Percentiles rank a stretch among this genome's conserved stretches.
These are phyloP conservation scores for Vigna trinervia DNA, from an alignment of 306 rosid species.

Conservation along the genomic window DNA sequence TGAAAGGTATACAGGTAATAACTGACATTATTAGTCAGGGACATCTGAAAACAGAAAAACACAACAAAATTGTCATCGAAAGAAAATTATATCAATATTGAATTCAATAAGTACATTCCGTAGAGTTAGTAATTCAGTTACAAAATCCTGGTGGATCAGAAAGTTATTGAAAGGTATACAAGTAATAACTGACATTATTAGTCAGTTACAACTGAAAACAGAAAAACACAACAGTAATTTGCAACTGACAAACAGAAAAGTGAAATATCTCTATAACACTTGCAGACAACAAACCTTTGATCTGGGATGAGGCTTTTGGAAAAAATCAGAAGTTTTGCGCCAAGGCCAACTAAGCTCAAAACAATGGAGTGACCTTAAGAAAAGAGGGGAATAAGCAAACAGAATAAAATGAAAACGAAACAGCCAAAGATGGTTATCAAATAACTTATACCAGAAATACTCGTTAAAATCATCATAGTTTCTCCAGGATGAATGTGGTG, in stretches of 20 bases:
- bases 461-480: slow-evolving; percentile 97
- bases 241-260: no score
- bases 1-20: no score
- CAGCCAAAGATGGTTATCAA: neutral
- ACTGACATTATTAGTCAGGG: no score
- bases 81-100: no score
- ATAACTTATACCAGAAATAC: slow-evolving; percentile 77
- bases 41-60: no score
- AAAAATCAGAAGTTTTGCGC: slow-evolving; percentile 64
- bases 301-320: slow-evolving; percentile 72
- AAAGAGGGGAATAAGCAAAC: slow-evolving; percentile 39
- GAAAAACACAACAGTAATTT: no score
- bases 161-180: no score
- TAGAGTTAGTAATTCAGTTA: no score
- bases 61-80: neutral
- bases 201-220: no score
- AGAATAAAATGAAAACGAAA: neutral
- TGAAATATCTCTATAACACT: neutral
- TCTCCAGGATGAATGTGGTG: slow-evolving; percentile 98
- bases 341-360: slow-evolving; percentile 98
- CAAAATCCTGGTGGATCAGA: no score
- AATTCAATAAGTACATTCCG: no score
- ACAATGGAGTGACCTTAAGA: slow-evolving; percentile 82
- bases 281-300: slow-evolving; percentile 67
- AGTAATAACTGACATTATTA: no score